These are phyloP conservation scores for Kuraishia hungarica DNA, from an alignment of 805 yeast species.

Conservation along the genomic window DNA sequence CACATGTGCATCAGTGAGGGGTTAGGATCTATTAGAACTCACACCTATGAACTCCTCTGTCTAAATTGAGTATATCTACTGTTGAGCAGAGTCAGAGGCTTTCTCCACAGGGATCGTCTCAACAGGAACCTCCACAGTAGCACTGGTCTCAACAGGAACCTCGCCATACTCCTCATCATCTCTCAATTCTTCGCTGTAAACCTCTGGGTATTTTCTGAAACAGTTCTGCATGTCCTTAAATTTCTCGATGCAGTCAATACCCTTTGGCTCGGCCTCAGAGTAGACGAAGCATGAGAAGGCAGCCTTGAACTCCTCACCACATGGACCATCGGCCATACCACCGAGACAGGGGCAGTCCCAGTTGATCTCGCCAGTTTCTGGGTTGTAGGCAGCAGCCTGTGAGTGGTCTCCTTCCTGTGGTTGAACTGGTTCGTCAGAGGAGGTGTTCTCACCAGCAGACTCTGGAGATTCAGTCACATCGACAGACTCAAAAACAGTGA, in stretches of 20 bases:
- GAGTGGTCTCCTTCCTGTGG: slow-evolving; percentile 26
- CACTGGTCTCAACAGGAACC: slow-evolving; percentile 8
- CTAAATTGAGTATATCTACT: background rate
- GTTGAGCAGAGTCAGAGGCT: background rate
- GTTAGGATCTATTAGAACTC: too few relatives aligned
- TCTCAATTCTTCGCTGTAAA: slow-evolving; percentile 83
- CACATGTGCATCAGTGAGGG: too few relatives aligned
- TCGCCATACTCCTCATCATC: slow-evolving; percentile 54
- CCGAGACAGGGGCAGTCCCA: slow-evolving; percentile 99
- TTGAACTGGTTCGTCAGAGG: background rate
- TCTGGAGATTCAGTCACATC: background rate
- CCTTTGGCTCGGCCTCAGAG: slow-evolving; percentile 93
- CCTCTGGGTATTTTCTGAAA: slow-evolving; percentile 88
- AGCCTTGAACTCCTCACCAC: slow-evolving; percentile 91
- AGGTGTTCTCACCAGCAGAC: background rate
- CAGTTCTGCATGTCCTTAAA: slow-evolving; percentile 91
- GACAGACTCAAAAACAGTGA: background rate
- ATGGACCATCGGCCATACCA: slow-evolving; percentile 98
- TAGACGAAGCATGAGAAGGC: slow-evolving; percentile 94
- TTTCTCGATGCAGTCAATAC: slow-evolving; percentile 87
- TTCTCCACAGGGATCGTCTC: background rate
- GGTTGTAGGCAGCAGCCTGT: slow-evolving; percentile 73
- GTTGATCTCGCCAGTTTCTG: slow-evolving; percentile 97
- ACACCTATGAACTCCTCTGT: too few relatives aligned
- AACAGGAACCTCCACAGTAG: background rate